Conservation (phyloP, 345 rosid genomes). For the Aquilaria malaccensis region DNA sequence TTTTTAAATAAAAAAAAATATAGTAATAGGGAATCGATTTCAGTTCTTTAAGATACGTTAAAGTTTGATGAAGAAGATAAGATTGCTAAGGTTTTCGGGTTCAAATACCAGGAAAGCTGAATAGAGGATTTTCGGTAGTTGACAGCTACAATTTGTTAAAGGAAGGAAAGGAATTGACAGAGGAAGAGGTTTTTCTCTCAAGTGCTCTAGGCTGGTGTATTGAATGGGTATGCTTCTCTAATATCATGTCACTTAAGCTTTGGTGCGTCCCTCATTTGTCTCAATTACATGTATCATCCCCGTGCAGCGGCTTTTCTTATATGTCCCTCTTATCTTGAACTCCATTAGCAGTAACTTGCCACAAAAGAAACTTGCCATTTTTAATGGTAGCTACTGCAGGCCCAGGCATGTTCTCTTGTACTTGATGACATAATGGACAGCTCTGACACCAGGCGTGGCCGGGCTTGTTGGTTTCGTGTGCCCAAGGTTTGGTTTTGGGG, state of each 20-base stretch:
- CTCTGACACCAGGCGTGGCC: constrained; percentile 79
- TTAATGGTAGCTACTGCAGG: constrained; percentile 30
- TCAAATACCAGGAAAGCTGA: constrained; percentile 63
- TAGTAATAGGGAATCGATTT: too few relatives aligned
- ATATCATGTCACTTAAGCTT: neutral
- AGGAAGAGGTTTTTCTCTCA: constrained; percentile 57
- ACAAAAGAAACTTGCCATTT: constrained; percentile 3
- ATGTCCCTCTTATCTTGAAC: too few relatives aligned
- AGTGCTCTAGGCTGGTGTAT: constrained; percentile 88
- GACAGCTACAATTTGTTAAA: constrained; percentile 68
- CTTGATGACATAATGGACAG: constrained; percentile 84
- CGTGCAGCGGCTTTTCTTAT: too few relatives aligned
- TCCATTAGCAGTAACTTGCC: too few relatives aligned
- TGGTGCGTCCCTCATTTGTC: too few relatives aligned
- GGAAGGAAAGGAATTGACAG: constrained; percentile 54
- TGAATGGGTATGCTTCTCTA: constrained; percentile 60
- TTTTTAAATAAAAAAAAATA: too few relatives aligned
- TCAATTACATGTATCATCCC: too few relatives aligned
- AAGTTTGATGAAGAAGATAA: neutral
- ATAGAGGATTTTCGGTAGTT: constrained; percentile 90
- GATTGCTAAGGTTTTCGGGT: neutral
- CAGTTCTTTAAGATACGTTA: neutral
- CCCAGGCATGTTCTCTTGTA: constrained; percentile 74
- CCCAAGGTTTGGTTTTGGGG: constrained; percentile 42
- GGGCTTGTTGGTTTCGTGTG: constrained; percentile 77